These are phyloP conservation scores for Pochonia chlamydosporia DNA, from an alignment of 2,329 filamentous ascomycete species.

Conservation along the genomic window DNA sequence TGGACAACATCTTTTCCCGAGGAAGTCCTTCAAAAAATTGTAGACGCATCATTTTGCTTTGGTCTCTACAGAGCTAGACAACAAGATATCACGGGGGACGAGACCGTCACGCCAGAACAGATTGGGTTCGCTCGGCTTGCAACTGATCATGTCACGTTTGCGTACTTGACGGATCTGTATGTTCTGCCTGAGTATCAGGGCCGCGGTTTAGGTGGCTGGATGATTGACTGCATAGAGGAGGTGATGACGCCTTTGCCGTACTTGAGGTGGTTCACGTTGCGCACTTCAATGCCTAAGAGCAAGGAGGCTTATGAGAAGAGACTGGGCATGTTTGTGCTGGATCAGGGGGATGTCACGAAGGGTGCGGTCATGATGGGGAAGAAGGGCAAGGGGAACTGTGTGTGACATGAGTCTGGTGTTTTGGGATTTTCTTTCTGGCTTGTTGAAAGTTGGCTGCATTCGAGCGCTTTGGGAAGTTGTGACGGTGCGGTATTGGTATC, in stretches of 20 bases:
- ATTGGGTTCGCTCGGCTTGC: slow-evolving; percentile 41
- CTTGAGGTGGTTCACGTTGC: slow-evolving; percentile 47
- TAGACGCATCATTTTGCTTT: slow-evolving; percentile 51
- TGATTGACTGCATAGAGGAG: slow-evolving; percentile 53
- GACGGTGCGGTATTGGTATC: no score
- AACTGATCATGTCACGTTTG: slow-evolving; percentile 60
- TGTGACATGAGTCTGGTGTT: no score
- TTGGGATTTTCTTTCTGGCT: no score
- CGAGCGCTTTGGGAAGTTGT: no score
- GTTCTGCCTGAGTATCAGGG: slow-evolving; percentile 48
- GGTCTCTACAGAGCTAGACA: slow-evolving; percentile 38
- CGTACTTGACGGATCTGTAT: slow-evolving; percentile 59
- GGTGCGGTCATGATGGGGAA: background rate
- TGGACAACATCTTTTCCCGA: slow-evolving; percentile 46
- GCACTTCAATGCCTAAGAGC: slow-evolving; percentile 23
- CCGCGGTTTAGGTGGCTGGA: slow-evolving; percentile 54
- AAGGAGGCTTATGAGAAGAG: slow-evolving; percentile 22
- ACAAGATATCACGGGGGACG: background rate
- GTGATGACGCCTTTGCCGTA: slow-evolving; percentile 43
- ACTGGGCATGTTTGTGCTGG: slow-evolving; percentile 23
- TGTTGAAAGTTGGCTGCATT: no score
- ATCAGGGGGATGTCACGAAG: background rate
- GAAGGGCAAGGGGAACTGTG: background rate
- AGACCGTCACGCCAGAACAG: slow-evolving; percentile 12
- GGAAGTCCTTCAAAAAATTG: slow-evolving; percentile 34